phyloP scores from a whole-genome alignment of 192 early-diverging fungal species.

The Funneliformis mosseae region DNA sequence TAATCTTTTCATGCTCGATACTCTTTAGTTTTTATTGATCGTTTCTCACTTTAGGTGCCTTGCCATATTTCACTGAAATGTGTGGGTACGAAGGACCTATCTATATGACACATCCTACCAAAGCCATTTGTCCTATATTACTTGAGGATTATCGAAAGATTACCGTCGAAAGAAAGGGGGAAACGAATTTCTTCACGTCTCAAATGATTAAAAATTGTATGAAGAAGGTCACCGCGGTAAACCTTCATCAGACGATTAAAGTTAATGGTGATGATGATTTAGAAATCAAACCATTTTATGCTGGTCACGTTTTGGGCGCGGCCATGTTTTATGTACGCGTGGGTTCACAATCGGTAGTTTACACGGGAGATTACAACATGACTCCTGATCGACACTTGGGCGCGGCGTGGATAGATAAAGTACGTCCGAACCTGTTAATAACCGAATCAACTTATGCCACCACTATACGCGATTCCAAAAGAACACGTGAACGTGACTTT shows the following conservation, averaged over 20 bases:
- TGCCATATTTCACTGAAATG: slow-evolving; percentile 95
- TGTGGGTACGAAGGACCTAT: slow-evolving; percentile 94
- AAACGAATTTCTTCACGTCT: slow-evolving; percentile 86
- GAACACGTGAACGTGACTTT: slow-evolving; percentile 91
- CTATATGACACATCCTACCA: slow-evolving; percentile 97
- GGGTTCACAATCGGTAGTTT: slow-evolving; percentile 76
- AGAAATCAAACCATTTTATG: slow-evolving; percentile 88
- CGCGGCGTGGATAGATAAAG: slow-evolving; percentile 93
- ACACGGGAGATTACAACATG: slow-evolving; percentile 91
- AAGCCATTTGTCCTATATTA: slow-evolving; percentile 91
- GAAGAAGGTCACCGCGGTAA: slow-evolving; percentile 89
- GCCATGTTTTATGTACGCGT: slow-evolving; percentile 92
- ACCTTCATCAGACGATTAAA: slow-evolving; percentile 83
- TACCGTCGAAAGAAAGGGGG: slow-evolving; percentile 84
- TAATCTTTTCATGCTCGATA: background rate
- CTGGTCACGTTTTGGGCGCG: slow-evolving; percentile 96
- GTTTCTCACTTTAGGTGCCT: slow-evolving; percentile 47
- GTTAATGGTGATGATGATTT: slow-evolving; percentile 75
- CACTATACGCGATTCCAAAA: slow-evolving; percentile 91
- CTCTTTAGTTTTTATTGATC: background rate
- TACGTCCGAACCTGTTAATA: slow-evolving; percentile 89
- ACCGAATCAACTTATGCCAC: slow-evolving; percentile 98
- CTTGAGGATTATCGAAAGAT: slow-evolving; percentile 96
- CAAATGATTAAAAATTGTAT: slow-evolving; percentile 91
- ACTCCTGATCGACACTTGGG: slow-evolving; percentile 91